Conservation (phyloP, 768 basidiomycete species). For the Kwoniella heveanensis region DNA sequence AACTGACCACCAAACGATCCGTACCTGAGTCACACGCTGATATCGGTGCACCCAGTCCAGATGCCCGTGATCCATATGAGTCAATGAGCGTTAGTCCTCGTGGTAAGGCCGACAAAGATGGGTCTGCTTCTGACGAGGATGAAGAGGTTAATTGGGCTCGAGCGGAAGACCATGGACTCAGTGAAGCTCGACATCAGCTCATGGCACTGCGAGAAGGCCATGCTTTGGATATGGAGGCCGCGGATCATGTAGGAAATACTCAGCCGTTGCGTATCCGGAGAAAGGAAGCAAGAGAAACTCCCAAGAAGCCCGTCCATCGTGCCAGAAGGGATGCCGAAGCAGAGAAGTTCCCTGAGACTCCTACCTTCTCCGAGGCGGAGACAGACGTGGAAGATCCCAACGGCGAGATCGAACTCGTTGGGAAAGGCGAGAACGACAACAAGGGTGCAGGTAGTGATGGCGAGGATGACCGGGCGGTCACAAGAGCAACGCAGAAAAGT, state of each 20-base stretch:
- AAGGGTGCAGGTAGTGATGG: background rate
- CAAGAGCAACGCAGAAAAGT: background rate
- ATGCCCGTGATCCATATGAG: background rate
- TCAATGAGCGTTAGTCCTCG: background rate
- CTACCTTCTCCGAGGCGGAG: background rate
- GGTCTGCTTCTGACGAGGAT: constrained; percentile 1
- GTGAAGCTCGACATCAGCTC: background rate
- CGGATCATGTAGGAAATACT: background rate
- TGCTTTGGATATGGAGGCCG: background rate
- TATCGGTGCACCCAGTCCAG: constrained; percentile 8
- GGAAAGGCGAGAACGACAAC: background rate
- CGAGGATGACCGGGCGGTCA: background rate
- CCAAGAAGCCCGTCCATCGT: background rate
- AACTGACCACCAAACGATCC: background rate
- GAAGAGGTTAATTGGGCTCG: background rate
- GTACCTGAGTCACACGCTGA: constrained; percentile 10
- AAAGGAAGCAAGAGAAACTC: background rate
- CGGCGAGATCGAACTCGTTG: background rate
- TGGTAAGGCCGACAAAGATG: background rate
- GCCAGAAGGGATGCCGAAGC: background rate
- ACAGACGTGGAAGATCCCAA: constrained; percentile 6
- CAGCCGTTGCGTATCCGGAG: background rate
- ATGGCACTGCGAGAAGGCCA: background rate
- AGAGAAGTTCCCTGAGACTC: background rate
- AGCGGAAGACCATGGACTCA: background rate